Base-by-base conservation (phyloP, 306 rosid species). In the Lathyrus tuberosus region DNA sequence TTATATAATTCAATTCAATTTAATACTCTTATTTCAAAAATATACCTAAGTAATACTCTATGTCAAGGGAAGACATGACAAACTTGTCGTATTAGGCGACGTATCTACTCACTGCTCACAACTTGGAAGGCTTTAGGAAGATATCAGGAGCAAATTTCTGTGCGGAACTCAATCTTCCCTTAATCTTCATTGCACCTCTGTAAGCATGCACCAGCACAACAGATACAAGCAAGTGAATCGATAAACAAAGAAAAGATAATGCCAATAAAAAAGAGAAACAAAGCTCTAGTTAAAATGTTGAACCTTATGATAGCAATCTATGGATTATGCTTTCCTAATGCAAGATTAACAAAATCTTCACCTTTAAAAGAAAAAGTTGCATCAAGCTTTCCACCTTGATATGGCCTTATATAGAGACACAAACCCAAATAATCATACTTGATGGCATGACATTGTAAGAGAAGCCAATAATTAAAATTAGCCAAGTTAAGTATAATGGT, bases 231-330 rank as follows among this genome's bases (percentile, higher is more conserved):
- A 61, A 22, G 52, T 62, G 16, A 47, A 38, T 37, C 49, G 5
- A 57, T 30, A 61, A 53, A 75, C 22, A 77, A 62, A 60, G 47
- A 40, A 61, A 54, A 43, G n/a, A 57, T 12, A 65, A 44, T 17
- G 13, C 5, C 31, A 12, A 5, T 18, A 22, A 13, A 24, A 14
- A 7, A 12, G 13, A 53, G 0, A 5, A 1, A 31, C 51, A 61
- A 31, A 2, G 24, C 26, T 20, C n/a, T 47, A 47, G 44, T 16
- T 14, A 16, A 62, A 57, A 72, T 67, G 15, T 15, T 72, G 38
- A 60, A 91, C 97, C 95, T 91, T 87, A 90, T 84, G 84, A 94
- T 90, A 75, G 97, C 98, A n/a, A 94, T 73, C 78, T 88, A 95
- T 0, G 98, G 96, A 76, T 87, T 90, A 96, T 86, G 84, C 85